These are phyloP conservation scores for Hypoxylon trugodes DNA, from an alignment of 495 filamentous ascomycete genomes.

Conservation along the genomic window DNA sequence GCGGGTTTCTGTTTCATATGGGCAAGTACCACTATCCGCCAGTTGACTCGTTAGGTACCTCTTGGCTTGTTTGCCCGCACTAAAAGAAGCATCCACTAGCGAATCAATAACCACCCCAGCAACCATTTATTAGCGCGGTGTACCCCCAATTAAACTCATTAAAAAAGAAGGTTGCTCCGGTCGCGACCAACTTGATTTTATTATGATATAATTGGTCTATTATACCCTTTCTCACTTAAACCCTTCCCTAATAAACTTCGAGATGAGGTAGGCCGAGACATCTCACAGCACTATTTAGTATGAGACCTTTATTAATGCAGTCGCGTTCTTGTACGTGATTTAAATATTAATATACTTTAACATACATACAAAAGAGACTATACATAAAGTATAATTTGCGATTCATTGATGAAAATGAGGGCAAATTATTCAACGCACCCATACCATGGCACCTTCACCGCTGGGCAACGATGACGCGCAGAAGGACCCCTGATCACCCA, in stretches of 20 bases:
- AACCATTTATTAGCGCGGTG: conserved; percentile 22
- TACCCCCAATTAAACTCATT: conserved; percentile 26
- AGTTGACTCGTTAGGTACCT: conserved; percentile 1
- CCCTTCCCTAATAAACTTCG: conserved; percentile 9
- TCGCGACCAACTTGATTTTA: conserved; percentile 1
- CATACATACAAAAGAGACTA: too few species aligned
- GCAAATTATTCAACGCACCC: too few species aligned
- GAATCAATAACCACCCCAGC: conserved; percentile 23
- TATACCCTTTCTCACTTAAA: conserved; percentile 15
- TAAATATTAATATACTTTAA: too few species aligned
- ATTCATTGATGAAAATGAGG: too few species aligned
- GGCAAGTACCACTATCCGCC: conserved; percentile 8
- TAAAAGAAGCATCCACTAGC: conserved; percentile 3
- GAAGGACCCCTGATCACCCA: conserved; percentile 3
- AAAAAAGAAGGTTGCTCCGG: too few species aligned
- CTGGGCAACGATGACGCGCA: conserved; percentile 21
- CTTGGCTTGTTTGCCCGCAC: conserved; percentile 15
- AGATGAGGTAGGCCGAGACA: conserved; percentile 24
- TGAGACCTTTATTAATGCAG: too few species aligned
- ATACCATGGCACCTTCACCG: too few species aligned
- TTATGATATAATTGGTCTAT: conserved; percentile 22
- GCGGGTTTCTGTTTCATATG: conserved; percentile 26
- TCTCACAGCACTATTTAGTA: conserved; percentile 1
- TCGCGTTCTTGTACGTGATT: too few species aligned
- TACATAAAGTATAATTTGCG: too few species aligned